phyloP scores from a whole-genome alignment of 345 rosid species.

The Acer yangbiense region DNA sequence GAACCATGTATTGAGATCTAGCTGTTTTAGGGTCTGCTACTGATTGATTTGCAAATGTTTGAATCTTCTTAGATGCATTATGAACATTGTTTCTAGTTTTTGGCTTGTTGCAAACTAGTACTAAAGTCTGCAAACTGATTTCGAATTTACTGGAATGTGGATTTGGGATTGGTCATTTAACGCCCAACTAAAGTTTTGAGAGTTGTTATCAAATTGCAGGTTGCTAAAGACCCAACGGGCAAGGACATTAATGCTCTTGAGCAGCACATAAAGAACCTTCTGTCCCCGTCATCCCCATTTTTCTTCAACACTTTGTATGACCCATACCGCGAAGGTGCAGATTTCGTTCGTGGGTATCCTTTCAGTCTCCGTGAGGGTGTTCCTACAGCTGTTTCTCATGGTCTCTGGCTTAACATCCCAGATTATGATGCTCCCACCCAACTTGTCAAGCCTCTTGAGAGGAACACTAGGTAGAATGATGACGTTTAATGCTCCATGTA shows the following conservation, averaged over 20 bases:
- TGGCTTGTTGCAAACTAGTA: neutral
- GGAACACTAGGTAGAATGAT: slow-evolving; percentile 64
- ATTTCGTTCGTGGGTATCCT: slow-evolving; percentile 92
- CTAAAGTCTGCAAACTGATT: neutral
- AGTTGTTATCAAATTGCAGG: slow-evolving; percentile 39
- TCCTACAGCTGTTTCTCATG: slow-evolving; percentile 83
- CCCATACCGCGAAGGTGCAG: slow-evolving; percentile 82
- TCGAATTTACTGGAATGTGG: neutral
- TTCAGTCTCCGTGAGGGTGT: slow-evolving; percentile 95
- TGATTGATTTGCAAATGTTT: neutral
- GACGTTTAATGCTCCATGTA: neutral
- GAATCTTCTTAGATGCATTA: neutral
- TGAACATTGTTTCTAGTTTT: neutral
- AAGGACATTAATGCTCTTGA: slow-evolving; percentile 83
- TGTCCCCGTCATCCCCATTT: slow-evolving; percentile 74
- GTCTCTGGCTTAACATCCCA: slow-evolving; percentile 96
- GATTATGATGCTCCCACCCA: slow-evolving; percentile 96
- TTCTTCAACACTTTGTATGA: slow-evolving; percentile 93
- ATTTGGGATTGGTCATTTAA: slow-evolving; percentile 3
- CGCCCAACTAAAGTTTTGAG: slow-evolving; percentile 1
- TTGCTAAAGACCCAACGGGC: slow-evolving; percentile 86
- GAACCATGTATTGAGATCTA: neutral
- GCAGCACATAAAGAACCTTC: slow-evolving; percentile 87
- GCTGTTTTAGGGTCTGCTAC: neutral
- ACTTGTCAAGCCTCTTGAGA: slow-evolving; percentile 90